A percentile compares a stretch with the other conserved stretches of the same genome.
These are phyloP conservation scores for Toxicodendron radicans DNA, from an alignment of 345 rosid genomes.

Conservation along the genomic window DNA sequence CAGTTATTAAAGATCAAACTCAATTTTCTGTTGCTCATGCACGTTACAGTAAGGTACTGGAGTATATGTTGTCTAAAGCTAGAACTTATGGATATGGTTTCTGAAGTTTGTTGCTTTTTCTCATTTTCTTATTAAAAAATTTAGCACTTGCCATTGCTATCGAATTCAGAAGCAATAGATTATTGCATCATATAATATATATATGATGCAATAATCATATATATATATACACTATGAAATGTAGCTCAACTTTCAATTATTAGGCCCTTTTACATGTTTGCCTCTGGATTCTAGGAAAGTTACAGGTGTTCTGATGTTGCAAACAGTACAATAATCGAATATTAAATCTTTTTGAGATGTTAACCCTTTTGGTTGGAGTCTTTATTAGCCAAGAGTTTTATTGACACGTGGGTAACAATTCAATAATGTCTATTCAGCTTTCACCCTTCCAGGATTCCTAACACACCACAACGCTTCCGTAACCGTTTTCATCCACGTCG, in stretches of 20 bases:
- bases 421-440: background rate
- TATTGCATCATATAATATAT: background rate
- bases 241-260: slow-evolving; percentile 1
- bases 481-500: too few species aligned
- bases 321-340: too few species aligned
- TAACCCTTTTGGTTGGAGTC: background rate
- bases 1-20: slow-evolving; percentile 79
- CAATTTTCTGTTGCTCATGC: slow-evolving; percentile 92
- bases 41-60: slow-evolving; percentile 85
- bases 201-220: too few species aligned
- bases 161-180: background rate
- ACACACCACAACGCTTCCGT: too few species aligned
- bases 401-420: background rate
- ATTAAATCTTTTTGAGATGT: too few species aligned
- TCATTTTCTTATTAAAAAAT: slow-evolving; percentile 1
- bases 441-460: background rate
- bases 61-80: slow-evolving; percentile 6
- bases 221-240: background rate
- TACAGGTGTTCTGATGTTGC: too few species aligned
- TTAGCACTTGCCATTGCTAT: background rate
- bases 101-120: slow-evolving; percentile 1
- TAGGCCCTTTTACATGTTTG: background rate
- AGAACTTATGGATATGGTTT: slow-evolving; percentile 10
- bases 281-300: background rate
- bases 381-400: background rate